Conservation (phyloP, 768 basidiomycete genomes). For the Pisolithus microcarpus region DNA sequence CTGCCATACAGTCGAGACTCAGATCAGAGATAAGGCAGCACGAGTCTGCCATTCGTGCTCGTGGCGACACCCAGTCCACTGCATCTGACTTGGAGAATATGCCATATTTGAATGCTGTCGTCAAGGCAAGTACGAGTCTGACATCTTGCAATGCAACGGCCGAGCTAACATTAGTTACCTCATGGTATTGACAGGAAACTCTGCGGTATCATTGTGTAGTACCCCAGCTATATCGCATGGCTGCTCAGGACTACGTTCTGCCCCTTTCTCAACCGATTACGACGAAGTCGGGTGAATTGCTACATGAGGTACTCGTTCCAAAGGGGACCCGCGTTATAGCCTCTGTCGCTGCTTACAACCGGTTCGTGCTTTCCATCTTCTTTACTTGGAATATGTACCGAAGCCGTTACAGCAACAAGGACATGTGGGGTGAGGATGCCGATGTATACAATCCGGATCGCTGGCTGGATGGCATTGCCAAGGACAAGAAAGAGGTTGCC, state of each 20-base stretch:
- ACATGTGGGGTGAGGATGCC: slow-evolving; percentile 27
- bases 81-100: slow-evolving; percentile 42
- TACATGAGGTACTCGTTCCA: slow-evolving; percentile 40
- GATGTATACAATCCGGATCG: slow-evolving; percentile 25
- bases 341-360: slow-evolving; percentile 50
- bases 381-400: not conserved
- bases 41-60: slow-evolving; percentile 22
- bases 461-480: slow-evolving; percentile 17
- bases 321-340: slow-evolving; percentile 45
- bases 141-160: too few species aligned
- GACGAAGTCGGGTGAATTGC: slow-evolving; percentile 36
- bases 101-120: slow-evolving; percentile 39
- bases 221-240: slow-evolving; percentile 46
- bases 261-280: slow-evolving; percentile 50
- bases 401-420: slow-evolving; percentile 12
- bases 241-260: slow-evolving; percentile 44
- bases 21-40: slow-evolving; percentile 45
- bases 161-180: too few species aligned
- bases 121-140: slow-evolving; percentile 29
- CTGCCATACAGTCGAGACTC: slow-evolving; percentile 51
- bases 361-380: slow-evolving; percentile 25
- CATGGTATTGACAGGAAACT: too few species aligned
- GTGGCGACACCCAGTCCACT: slow-evolving; percentile 33
- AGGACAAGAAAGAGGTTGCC: slow-evolving; percentile 12
- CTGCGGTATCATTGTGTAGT: slow-evolving; percentile 38